Conservation (phyloP, 345 rosid genomes). For the Populus davidiana region DNA sequence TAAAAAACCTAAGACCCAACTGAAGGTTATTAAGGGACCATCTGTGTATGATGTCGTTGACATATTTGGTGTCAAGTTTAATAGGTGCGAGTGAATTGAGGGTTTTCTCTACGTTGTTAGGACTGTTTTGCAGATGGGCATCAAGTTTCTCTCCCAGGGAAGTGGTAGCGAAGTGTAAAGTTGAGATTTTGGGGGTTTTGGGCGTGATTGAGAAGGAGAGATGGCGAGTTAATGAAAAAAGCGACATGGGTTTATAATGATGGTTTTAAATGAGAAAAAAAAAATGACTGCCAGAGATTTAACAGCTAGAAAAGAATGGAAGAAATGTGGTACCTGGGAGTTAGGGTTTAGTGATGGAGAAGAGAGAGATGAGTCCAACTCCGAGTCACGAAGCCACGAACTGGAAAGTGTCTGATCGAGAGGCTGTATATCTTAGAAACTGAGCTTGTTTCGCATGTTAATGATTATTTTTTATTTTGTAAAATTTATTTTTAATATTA, state of each 20-base stretch:
- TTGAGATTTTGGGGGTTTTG: constrained; percentile 28
- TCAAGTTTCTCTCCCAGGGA: constrained; percentile 43
- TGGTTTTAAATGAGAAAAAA: no score
- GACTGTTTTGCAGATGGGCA: constrained; percentile 35
- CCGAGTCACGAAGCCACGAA: neutral
- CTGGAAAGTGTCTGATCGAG: neutral
- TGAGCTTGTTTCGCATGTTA: no score
- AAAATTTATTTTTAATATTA: no score
- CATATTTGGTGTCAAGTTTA: constrained; percentile 45
- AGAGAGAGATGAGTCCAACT: neutral
- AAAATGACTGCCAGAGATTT: neutral
- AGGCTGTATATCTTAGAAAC: no score
- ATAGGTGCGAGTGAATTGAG: constrained; percentile 38
- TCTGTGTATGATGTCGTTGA: constrained; percentile 51
- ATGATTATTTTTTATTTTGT: no score
- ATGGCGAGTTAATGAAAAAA: constrained; percentile 10
- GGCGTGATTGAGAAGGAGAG: constrained; percentile 24
- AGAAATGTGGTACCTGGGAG: neutral
- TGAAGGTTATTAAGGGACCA: constrained; percentile 39
- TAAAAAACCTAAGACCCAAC: constrained; percentile 66
- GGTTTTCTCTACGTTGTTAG: constrained; percentile 45
- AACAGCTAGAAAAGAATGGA: neutral
- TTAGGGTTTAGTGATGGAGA: neutral
- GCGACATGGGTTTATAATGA: neutral
- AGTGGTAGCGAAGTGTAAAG: constrained; percentile 31